These are phyloP conservation scores for Secale cereale DNA, from an alignment of 176 grass and related monocot species.

Conservation along the genomic window DNA sequence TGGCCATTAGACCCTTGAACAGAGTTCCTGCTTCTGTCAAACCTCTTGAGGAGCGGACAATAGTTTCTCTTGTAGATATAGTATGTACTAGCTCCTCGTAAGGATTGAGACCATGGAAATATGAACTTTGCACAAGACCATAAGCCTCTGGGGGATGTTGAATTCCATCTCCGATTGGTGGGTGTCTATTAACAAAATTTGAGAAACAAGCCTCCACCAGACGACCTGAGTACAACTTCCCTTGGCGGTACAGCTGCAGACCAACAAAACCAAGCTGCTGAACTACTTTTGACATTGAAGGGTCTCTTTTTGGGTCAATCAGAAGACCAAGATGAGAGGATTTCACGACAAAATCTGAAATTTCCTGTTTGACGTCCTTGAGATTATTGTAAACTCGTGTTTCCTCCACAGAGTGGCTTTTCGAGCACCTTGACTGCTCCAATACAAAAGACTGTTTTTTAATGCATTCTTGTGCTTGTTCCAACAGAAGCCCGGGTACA, in stretches of 20 bases:
- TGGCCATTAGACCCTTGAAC: constrained; percentile 88
- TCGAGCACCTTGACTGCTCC: constrained; percentile 36
- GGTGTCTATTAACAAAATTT: constrained; percentile 63
- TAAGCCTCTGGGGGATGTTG: constrained; percentile 68
- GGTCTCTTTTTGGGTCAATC: constrained; percentile 61
- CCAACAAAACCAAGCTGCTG: constrained; percentile 89
- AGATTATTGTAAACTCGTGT: constrained; percentile 59
- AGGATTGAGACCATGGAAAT: constrained; percentile 83
- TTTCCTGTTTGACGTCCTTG: constrained; percentile 40
- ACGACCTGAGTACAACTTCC: constrained; percentile 67
- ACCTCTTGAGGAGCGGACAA: constrained; percentile 88
- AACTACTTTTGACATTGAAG: constrained; percentile 58
- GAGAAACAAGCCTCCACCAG: constrained; percentile 78
- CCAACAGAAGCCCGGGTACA: constrained; percentile 39
- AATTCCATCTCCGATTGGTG: constrained; percentile 16
- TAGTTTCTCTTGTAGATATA: constrained; percentile 77
- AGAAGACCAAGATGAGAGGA: constrained; percentile 45
- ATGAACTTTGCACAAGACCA: constrained; percentile 67
- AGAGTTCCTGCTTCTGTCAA: constrained; percentile 84
- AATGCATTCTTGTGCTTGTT: constrained; percentile 44
- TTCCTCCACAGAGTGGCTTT: constrained; percentile 47
- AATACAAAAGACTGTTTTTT: constrained; percentile 46
- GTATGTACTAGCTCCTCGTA: constrained; percentile 82
- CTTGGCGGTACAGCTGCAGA: constrained; percentile 66
- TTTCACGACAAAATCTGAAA: constrained; percentile 49